Evolutionary conservation across 768 basidiomycete species (phyloP), one percentile per base, ranked within the genome.

Genomic region (Russula lepida): DNA sequence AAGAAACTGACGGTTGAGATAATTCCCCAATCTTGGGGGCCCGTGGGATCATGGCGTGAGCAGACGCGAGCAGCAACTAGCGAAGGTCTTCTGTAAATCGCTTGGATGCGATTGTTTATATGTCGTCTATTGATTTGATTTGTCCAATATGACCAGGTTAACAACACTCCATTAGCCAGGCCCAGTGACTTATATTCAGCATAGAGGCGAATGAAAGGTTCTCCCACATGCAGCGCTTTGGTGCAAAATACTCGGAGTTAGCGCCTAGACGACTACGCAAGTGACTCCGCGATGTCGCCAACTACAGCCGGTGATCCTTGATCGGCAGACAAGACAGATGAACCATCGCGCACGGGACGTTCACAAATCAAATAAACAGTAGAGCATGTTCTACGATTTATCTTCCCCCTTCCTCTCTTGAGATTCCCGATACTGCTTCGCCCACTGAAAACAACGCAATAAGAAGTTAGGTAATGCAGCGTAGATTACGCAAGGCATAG

Each of bases 401-500:
- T 64, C 62, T 4, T 44, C 52, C 47, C 60, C 58, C 47, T 58
- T 61, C n/a, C 11, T 56, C 54, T 41, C 56, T 49, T 50, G 51
- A 15, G 30, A 21, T 33, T 54, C 48, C 8, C 62, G 63, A 21
- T 64, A 64, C 49, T 66, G 65, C 41, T 60, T 66, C 15, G 63
- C 53, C 65, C 64, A 66, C 64, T 66, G 39, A 51, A 17, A 21
- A 61, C 28, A 37, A 12, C 6, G 58, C 28, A 37, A 12, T 4
- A 46, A 25, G 19, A 11, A 1, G 33, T 33, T 15, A 48, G 30
- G 27, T 8, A 8, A 50, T 13, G 15, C 19, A 33, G 35, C 4
- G 30, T 47, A 25, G 37, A 37, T 28, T 6, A 15, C 2, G 32
- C 33, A 15, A 27, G 33, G 49, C 48, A 37, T 53, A 28, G 15